phyloP scores from a whole-genome alignment of 169 alveolate genomes.

The Plasmodium gonderi region DNA sequence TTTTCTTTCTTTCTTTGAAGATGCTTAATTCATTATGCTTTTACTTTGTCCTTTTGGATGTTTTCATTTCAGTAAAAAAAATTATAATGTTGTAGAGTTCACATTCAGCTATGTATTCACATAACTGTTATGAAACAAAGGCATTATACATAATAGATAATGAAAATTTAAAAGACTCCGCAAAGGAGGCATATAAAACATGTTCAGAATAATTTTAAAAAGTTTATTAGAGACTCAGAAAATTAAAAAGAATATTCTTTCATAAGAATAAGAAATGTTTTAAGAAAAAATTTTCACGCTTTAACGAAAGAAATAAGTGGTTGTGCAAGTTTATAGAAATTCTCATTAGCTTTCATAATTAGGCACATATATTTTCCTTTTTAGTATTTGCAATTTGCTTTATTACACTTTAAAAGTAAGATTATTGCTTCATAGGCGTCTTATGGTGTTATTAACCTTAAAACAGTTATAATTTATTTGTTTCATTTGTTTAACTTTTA shows the following conservation, averaged over 20 bases:
- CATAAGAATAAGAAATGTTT: background rate
- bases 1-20: background rate
- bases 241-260: background rate
- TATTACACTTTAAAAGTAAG: background rate
- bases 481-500: background rate
- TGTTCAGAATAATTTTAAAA: background rate
- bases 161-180: background rate
- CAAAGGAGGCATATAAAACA: background rate
- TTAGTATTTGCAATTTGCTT: background rate
- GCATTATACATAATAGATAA: background rate
- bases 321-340: background rate
- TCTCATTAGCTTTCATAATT: background rate
- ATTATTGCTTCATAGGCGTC: background rate
- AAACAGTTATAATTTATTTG: background rate
- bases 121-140: background rate
- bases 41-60: background rate
- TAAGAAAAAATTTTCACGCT: background rate
- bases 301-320: background rate
- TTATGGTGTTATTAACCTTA: background rate
- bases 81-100: background rate
- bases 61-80: background rate
- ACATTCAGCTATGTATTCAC: background rate
- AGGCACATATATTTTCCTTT: constrained; percentile 1
- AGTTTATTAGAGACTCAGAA: background rate
- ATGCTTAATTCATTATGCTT: background rate